Percentiles rank a stretch among this genome's conserved stretches.
Evolutionary conservation across 2,329 filamentous ascomycete species (phyloP).

Genomic region (Thyridium curvatum): DNA sequence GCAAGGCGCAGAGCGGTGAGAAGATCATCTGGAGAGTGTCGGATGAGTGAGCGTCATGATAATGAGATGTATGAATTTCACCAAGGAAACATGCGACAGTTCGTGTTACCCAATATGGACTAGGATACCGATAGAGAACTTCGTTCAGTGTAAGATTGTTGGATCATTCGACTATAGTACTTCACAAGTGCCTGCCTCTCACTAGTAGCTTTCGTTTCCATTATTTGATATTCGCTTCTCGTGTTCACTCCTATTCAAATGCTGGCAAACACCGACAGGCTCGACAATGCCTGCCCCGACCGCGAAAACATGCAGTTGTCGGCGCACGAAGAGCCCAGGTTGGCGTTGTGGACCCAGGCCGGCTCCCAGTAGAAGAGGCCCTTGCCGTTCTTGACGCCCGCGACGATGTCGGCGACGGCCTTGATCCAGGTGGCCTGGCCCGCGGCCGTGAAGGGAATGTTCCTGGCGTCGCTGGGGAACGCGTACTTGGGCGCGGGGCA

Average conservation of each 20-base stretch:
- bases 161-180: too few relatives aligned
- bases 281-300: constrained; percentile 47
- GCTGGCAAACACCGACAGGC: constrained; percentile 44
- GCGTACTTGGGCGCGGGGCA: constrained; percentile 51
- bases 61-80: too few relatives aligned
- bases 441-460: constrained; percentile 54
- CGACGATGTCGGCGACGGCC: constrained; percentile 50
- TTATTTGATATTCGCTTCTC: too few relatives aligned
- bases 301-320: constrained; percentile 58
- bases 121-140: too few relatives aligned
- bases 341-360: constrained; percentile 61
- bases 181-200: too few relatives aligned
- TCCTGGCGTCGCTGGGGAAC: constrained; percentile 54
- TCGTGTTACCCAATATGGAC: too few relatives aligned
- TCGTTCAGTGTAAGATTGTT: too few relatives aligned
- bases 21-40: constrained; percentile 20
- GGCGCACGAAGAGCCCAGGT: constrained; percentile 57
- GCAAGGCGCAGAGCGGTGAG: constrained; percentile 16
- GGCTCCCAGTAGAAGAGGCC: constrained; percentile 73
- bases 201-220: too few relatives aligned
- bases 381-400: constrained; percentile 43
- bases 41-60: constrained; percentile 8
- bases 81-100: too few relatives aligned
- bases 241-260: too few relatives aligned
- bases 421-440: constrained; percentile 59